phyloP scores from a whole-genome alignment of 2,329 filamentous ascomycete genomes.

The Scedosporium minutisporum region DNA sequence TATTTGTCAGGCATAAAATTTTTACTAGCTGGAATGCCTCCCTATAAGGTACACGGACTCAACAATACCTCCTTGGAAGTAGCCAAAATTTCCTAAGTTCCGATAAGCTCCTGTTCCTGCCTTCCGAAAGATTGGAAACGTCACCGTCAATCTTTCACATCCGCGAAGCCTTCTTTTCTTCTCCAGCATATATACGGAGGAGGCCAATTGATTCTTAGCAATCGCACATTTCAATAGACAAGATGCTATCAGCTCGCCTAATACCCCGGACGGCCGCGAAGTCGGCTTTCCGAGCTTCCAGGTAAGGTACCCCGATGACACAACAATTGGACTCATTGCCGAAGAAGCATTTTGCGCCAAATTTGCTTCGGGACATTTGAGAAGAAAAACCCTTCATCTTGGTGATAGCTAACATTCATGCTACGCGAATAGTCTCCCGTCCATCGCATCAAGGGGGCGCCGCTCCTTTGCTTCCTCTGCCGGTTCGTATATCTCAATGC shows the following conservation, averaged over 20 bases:
- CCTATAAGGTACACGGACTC: not conserved
- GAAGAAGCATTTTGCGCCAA: not conserved
- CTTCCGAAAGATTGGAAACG: not conserved
- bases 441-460: conserved; percentile 32
- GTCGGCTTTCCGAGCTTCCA: conserved; percentile 45
- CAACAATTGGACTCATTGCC: conserved; percentile 9
- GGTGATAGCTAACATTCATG: not conserved
- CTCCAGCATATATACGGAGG: not conserved
- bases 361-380: not conserved
- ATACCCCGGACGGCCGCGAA: conserved; percentile 48
- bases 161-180: not conserved
- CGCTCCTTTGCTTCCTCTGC: conserved; percentile 49
- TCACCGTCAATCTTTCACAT: not conserved
- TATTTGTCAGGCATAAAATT: not conserved
- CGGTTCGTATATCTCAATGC: conserved; percentile 30
- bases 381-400: not conserved
- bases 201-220: not conserved
- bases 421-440: not conserved
- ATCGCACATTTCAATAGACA: conserved; percentile 16
- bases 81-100: conserved; percentile 1
- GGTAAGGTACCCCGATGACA: conserved; percentile 27
- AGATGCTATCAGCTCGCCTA: conserved; percentile 53
- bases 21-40: not conserved
- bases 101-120: conserved; percentile 5
- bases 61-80: not conserved